Evolutionary conservation across 441 rosid species (phyloP).

Genomic region (Brassica balearica): DNA sequence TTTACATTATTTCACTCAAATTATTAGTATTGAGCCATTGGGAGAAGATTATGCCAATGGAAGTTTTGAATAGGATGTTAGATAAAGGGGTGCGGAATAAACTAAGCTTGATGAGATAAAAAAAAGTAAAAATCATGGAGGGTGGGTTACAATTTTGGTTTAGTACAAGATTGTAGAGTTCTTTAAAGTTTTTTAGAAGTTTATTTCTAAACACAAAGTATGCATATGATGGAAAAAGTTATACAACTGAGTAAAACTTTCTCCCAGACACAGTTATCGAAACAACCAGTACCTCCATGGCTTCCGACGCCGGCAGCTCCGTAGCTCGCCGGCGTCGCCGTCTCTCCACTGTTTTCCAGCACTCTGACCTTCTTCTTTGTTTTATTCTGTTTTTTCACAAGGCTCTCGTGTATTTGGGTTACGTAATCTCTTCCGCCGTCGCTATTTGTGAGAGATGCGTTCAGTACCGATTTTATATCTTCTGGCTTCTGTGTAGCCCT

Average conservation of each 20-base stretch:
- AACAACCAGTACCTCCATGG: background rate
- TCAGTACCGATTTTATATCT: background rate
- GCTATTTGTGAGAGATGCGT: background rate
- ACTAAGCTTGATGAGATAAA: background rate
- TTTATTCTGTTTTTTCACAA: background rate
- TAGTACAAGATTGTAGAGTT: too few relatives aligned
- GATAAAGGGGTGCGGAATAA: background rate
- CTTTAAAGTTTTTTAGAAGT: too few relatives aligned
- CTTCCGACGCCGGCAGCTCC: background rate
- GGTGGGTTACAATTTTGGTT: too few relatives aligned
- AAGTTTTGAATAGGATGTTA: background rate
- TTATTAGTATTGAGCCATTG: conserved; percentile 17
- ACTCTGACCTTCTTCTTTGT: background rate
- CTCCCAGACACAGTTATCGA: background rate
- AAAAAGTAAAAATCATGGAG: background rate
- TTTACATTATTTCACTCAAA: conserved; percentile 20
- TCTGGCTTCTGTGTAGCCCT: background rate
- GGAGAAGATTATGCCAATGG: background rate
- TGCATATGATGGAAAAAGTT: too few relatives aligned
- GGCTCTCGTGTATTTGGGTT: background rate
- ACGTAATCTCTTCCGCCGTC: background rate
- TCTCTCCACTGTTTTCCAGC: background rate
- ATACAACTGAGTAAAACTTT: too few relatives aligned
- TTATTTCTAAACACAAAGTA: too few relatives aligned
- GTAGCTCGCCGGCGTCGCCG: background rate